Base-by-base conservation (phyloP, 208 protist genomes). In the Leishmania braziliensis region DNA sequence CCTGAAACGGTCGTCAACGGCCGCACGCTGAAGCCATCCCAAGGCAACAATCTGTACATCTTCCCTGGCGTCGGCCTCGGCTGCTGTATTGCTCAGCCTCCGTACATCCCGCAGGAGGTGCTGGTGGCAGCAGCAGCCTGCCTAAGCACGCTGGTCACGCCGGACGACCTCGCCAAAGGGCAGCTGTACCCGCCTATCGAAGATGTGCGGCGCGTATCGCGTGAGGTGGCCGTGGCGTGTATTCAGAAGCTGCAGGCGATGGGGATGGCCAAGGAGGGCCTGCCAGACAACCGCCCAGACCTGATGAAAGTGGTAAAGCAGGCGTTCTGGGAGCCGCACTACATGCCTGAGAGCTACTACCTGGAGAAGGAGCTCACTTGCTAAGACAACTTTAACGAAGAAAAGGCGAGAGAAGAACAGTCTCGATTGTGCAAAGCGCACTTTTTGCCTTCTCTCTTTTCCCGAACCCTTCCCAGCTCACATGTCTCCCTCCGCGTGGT, bases 1-100 rank as follows among this genome's bases (percentile, higher is more conserved):
- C 89, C 91, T 2, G 89, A 93, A 36, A 95, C 97, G 29, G 84
- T 87, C 26, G 80, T 96, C 56, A 90, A 98, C 63, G 97, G 95
- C 68, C 92, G 93, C 60, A 94, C 88, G 12, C 77, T 96, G 74
- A 56, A 84, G 20, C 93, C 97, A 14, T 95, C 95, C 51, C 99
- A 99, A 90, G 98, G 97, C 62, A 99, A 99, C 92, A 99, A 99
- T 89, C 94, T 99, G 65, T 98, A 98, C 85, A 93, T 99, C 70
- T 99, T 99, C 91, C 98, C 98, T 33, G 98, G 98, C 63, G 78
- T 99, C 26, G 98, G 97, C 58, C 91, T 99, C 39, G 99, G 96
- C 56, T 93, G 91, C 80, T 79, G 71, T 63, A 79, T 96, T 18
- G 90, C 91, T 23, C 86, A 95, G 82, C 86, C 94, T n/a, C 87